Conservation (phyloP, 2,329 filamentous ascomycete species). For the Taxawa tesnikishii region DNA sequence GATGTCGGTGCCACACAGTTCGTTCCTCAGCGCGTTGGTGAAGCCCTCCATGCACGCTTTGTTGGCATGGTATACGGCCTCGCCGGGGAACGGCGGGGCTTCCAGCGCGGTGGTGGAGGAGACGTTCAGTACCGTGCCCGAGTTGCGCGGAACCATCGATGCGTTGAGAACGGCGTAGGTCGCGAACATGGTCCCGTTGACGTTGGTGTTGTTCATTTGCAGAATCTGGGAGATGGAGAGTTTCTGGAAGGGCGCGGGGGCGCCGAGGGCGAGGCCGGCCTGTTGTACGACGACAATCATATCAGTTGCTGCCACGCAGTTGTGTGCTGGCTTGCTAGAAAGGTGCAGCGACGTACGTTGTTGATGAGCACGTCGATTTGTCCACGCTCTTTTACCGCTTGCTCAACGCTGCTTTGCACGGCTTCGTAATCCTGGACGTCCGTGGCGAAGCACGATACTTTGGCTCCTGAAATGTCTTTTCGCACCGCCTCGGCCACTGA, state of each 20-base stretch:
- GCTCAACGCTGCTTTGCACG: conserved; percentile 18
- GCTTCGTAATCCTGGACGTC: conserved; percentile 22
- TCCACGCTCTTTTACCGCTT: conserved; percentile 20
- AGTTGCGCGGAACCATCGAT: conserved; percentile 25
- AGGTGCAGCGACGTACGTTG: too few relatives aligned
- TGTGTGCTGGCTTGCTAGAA: conserved; percentile 11
- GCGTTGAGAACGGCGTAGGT: conserved; percentile 33
- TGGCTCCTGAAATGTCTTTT: conserved; percentile 2
- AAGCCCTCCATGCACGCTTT: conserved; percentile 38
- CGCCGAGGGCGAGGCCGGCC: conserved; percentile 36
- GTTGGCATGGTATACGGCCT: conserved; percentile 36
- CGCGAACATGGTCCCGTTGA: conserved; percentile 35
- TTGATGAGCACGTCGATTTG: conserved; percentile 35
- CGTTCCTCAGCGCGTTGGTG: conserved; percentile 35
- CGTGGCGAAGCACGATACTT: conserved; percentile 16
- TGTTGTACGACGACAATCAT: too few relatives aligned
- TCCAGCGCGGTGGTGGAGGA: conserved; percentile 36
- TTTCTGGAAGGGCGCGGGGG: conserved; percentile 29
- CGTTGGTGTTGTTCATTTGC: conserved; percentile 36
- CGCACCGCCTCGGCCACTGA: conserved; percentile 11
- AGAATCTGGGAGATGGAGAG: conserved; percentile 28
- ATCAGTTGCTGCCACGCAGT: too few relatives aligned
- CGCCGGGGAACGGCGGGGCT: conserved; percentile 35
- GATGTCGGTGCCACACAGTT: conserved; percentile 34
- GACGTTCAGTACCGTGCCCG: conserved; percentile 36